A percentile compares a stretch with the other conserved stretches of the same genome.
phyloP scores from a whole-genome alignment of 352 stramenopile species.

The Phytophthora nicotianae region DNA sequence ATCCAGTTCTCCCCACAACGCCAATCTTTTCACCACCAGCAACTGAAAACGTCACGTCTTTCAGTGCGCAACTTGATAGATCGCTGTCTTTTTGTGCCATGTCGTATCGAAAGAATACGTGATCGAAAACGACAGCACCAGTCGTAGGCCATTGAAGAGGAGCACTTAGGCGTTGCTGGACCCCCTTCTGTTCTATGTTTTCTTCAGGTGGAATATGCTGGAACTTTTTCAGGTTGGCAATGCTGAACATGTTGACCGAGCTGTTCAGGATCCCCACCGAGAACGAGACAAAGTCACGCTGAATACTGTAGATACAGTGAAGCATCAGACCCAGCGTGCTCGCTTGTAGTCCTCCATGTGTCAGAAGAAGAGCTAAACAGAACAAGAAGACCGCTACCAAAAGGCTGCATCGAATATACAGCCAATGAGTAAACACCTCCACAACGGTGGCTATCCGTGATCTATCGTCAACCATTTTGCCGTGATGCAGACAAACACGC shows the following conservation, averaged over 20 bases:
- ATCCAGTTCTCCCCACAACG: slow-evolving; percentile 61
- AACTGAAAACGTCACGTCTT: slow-evolving; percentile 57
- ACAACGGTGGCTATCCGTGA: slow-evolving; percentile 37
- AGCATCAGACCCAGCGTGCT: slow-evolving; percentile 40
- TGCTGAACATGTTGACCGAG: slow-evolving; percentile 43
- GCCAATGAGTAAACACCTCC: slow-evolving; percentile 39
- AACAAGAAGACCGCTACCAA: slow-evolving; percentile 39
- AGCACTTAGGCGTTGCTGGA: slow-evolving; percentile 9
- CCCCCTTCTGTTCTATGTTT: slow-evolving; percentile 4
- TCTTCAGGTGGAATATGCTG: slow-evolving; percentile 65
- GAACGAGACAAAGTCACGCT: slow-evolving; percentile 43
- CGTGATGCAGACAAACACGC: slow-evolving; percentile 35
- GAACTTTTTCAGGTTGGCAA: slow-evolving; percentile 49
- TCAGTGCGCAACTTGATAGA: slow-evolving; percentile 39
- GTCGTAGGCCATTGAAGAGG: slow-evolving; percentile 62
- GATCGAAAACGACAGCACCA: slow-evolving; percentile 79
- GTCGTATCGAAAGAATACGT: slow-evolving; percentile 87
- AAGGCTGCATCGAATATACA: slow-evolving; percentile 43
- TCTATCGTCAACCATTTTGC: slow-evolving; percentile 39
- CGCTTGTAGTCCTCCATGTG: slow-evolving; percentile 24
- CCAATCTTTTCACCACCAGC: slow-evolving; percentile 54
- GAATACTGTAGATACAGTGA: slow-evolving; percentile 42
- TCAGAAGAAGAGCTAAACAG: slow-evolving; percentile 40
- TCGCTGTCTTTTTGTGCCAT: slow-evolving; percentile 38
- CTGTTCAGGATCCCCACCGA: slow-evolving; percentile 39